Percentiles rank a stretch among this genome's conserved stretches.
Conservation (phyloP, 2,329 filamentous ascomycete species). For the Cordyceps sp. region DNA sequence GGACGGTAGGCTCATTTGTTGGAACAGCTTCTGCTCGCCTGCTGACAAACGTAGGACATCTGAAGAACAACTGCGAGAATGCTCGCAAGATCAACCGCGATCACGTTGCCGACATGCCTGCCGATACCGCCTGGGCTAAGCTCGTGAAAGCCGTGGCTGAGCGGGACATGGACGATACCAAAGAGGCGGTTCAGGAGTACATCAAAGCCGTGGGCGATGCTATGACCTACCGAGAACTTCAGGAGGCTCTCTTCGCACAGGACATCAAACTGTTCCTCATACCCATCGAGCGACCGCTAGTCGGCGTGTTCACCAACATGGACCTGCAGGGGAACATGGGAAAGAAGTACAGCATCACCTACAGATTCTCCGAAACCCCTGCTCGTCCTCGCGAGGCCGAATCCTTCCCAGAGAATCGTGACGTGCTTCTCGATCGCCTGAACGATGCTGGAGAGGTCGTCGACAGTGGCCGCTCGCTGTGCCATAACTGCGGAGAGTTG, state of each 20-base stretch:
- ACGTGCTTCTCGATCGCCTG: slow-evolving; percentile 49
- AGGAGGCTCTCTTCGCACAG: slow-evolving; percentile 39
- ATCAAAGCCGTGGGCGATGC: slow-evolving; percentile 38
- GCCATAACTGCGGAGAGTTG: slow-evolving; percentile 45
- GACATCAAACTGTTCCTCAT: slow-evolving; percentile 43
- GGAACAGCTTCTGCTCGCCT: background rate
- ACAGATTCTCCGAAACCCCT: slow-evolving; percentile 42
- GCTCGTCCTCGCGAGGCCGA: slow-evolving; percentile 39
- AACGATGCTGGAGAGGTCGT: slow-evolving; percentile 48
- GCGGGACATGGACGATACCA: slow-evolving; percentile 45
- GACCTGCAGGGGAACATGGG: slow-evolving; percentile 52
- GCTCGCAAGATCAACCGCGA: slow-evolving; percentile 41
- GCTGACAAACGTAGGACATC: slow-evolving; percentile 29
- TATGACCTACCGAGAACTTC: slow-evolving; percentile 42
- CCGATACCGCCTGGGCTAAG: slow-evolving; percentile 41
- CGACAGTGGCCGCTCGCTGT: slow-evolving; percentile 40
- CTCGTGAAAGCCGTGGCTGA: slow-evolving; percentile 34
- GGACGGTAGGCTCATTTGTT: slow-evolving; percentile 25
- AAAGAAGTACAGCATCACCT: slow-evolving; percentile 46
- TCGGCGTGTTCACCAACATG: slow-evolving; percentile 50
- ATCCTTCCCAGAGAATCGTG: slow-evolving; percentile 38
- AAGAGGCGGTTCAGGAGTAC: slow-evolving; percentile 41
- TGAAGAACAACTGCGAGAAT: slow-evolving; percentile 36
- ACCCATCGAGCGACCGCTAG: slow-evolving; percentile 37
- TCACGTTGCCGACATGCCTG: slow-evolving; percentile 26